Evolutionary conservation across 305 asterid genomes (phyloP), one percentile per base, ranked within the genome.

Genomic region (Fraxinus latifolia): DNA sequence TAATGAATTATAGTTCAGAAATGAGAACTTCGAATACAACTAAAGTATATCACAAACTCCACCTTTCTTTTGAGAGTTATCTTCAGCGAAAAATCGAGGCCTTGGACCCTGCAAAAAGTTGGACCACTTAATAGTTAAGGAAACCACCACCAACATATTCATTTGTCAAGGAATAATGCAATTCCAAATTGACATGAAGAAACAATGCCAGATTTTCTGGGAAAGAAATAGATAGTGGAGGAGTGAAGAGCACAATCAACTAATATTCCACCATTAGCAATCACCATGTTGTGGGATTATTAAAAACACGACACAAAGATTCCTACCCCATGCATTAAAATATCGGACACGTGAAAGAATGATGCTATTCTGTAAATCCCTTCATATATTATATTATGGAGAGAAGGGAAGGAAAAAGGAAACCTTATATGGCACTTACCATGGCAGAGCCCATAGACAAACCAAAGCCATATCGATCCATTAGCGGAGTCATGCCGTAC

Each of bases 401-500:
- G 7, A 65, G 7, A n/a, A 39, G 17, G 77, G 27, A 11, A 65
- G 15, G 55, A 47, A 2, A 67, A 21, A 70, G 73, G 23, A 53
- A 12, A 29, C 12, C 27, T 78, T 12, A 81, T 42, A 70, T 39
- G 29, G 76, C 75, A 80, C 89, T 80, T 88, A 93, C 98, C 95
- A 93, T 82, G 81, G 91, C 81, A 86, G 95, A 90, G 83, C 91
- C 91, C 92, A 95, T 87, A 34, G 97, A 94, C 84, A 92, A 86
- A 42, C 89, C 82, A 58, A 91, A 77, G 55, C 96, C 95, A 79
- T 91, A 95, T 80, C 91, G 90, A 82, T 95, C 97, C 90, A 95
- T 82, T 83, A 92, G 74, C 9, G 94, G 95, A 27, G 97, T 96
- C 83, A 93, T 84, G 81, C 96, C 95, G 83, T 93, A 95, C 84